Conservation (phyloP, 345 rosid species). For the Eucalyptus curtisii region DNA sequence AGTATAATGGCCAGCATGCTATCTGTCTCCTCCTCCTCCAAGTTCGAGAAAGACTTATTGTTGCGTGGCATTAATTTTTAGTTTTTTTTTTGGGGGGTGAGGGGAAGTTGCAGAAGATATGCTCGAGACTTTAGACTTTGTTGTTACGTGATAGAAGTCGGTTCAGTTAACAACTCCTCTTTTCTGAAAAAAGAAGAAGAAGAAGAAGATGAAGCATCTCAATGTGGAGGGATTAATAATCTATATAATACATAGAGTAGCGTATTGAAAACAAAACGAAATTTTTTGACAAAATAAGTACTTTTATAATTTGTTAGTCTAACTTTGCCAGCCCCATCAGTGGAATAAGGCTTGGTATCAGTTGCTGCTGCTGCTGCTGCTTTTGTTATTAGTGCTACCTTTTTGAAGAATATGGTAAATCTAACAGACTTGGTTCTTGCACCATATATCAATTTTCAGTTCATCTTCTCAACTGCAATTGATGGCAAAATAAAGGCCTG, state of each 20-base stretch:
- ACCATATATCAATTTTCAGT: slow-evolving; percentile 19
- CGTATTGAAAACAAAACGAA: neutral
- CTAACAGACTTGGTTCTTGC: neutral
- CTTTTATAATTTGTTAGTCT: neutral
- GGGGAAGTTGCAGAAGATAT: neutral
- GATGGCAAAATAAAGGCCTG: slow-evolving; percentile 95
- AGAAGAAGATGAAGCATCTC: neutral
- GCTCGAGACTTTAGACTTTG: neutral
- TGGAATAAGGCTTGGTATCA: neutral
- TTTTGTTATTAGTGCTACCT: neutral
- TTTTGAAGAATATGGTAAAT: neutral
- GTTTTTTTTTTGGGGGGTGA: neutral
- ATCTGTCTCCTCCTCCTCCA: neutral
- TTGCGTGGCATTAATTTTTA: neutral
- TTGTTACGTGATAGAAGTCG: neutral
- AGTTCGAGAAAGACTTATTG: neutral
- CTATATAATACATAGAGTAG: neutral
- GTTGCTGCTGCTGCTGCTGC: neutral
- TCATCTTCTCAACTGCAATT: slow-evolving; percentile 70
- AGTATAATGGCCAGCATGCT: neutral
- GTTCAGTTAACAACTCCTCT: neutral
- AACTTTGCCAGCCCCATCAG: neutral
- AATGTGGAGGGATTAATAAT: neutral
- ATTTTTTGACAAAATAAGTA: neutral
- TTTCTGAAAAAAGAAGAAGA: neutral